Conservation (phyloP, 163 green algal genomes). For the Chlamydomonas reinhardtii region DNA sequence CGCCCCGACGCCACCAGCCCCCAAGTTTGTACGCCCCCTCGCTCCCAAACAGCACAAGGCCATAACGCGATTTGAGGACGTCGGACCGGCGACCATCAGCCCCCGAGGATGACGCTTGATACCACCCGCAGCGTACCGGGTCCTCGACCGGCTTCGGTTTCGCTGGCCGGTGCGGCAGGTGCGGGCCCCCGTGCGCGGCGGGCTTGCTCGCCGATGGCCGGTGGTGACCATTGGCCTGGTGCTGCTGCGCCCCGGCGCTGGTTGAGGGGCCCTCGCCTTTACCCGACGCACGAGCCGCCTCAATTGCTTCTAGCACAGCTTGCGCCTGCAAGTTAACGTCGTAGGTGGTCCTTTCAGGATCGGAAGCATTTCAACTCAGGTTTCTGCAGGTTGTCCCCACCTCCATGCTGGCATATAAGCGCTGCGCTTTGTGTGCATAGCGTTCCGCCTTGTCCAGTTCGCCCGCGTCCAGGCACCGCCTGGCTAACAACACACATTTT, state of each 20-base stretch:
- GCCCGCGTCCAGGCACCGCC: slow-evolving; percentile 49
- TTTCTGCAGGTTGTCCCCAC: slow-evolving; percentile 11
- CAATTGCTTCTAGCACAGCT: slow-evolving; percentile 13
- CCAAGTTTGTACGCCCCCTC: not conserved
- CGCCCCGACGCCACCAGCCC: no score
- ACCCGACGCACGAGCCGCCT: not conserved
- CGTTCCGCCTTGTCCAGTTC: slow-evolving; percentile 73
- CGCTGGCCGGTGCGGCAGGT: not conserved
- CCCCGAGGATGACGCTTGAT: no score
- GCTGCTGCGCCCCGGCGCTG: not conserved
- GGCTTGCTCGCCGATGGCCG: not conserved
- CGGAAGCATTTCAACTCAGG: not conserved
- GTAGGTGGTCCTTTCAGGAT: not conserved
- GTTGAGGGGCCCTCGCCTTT: not conserved
- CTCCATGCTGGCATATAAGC: slow-evolving; percentile 70
- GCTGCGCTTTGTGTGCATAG: slow-evolving; percentile 81
- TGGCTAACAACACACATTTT: slow-evolving; percentile 66
- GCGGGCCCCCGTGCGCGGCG: not conserved
- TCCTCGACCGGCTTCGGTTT: not conserved
- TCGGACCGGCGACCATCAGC: no score
- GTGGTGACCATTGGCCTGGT: not conserved
- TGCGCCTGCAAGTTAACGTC: slow-evolving; percentile 1
- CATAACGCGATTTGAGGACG: no score
- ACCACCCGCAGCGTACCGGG: slow-evolving; percentile 7
- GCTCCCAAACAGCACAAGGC: no score